These are phyloP conservation scores for Pyrenochaeta sp. DNA, from an alignment of 2,329 filamentous ascomycete species.

Conservation along the genomic window DNA sequence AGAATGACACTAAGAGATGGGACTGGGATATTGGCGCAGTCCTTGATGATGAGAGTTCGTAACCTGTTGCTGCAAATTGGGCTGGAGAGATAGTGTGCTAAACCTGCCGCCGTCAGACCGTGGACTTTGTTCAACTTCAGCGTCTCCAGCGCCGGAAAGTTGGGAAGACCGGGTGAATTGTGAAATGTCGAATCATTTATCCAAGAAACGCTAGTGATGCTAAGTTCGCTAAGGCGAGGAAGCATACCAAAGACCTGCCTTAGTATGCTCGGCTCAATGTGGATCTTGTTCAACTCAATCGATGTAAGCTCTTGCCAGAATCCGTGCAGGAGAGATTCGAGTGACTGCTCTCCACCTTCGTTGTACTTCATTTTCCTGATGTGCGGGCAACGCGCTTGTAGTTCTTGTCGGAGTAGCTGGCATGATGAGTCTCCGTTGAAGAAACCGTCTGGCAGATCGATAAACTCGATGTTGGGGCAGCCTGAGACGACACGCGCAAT, in stretches of 20 bases:
- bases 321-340: constrained; percentile 72
- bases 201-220: constrained; percentile 72
- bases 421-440: constrained; percentile 81
- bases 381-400: constrained; percentile 82
- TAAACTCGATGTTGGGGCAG: constrained; percentile 82
- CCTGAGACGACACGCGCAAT: constrained; percentile 86
- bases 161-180: constrained; percentile 69
- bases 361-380: constrained; percentile 90
- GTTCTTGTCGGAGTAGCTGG: constrained; percentile 78
- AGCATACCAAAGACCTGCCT: constrained; percentile 75
- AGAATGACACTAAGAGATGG: constrained; percentile 68
- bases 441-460: constrained; percentile 89
- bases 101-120: constrained; percentile 73
- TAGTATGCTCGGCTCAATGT: constrained; percentile 73
- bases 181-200: constrained; percentile 81
- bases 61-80: constrained; percentile 64
- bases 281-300: constrained; percentile 73
- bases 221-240: constrained; percentile 73
- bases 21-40: constrained; percentile 71
- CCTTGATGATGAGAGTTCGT: constrained; percentile 71
- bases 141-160: constrained; percentile 77
- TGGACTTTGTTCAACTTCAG: constrained; percentile 76
- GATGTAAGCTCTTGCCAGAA: constrained; percentile 76
- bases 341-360: constrained; percentile 76
- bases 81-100: constrained; percentile 72